Evolutionary conservation across 1,284 basidiomycete species (phyloP).

Genomic region (Chalciporus piperatoides): DNA sequence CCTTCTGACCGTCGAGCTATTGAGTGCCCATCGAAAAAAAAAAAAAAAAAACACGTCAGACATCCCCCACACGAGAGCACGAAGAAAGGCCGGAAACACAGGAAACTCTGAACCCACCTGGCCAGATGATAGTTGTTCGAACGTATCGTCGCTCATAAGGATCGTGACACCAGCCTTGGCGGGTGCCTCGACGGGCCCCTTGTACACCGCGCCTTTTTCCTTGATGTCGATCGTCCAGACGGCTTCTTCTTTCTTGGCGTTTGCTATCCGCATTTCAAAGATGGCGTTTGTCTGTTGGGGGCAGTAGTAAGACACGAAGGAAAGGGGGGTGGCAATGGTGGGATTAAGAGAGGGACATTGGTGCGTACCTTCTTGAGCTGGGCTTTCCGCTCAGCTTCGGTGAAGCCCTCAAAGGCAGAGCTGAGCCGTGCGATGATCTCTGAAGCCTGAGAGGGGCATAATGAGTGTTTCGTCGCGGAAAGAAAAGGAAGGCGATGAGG

Average conservation of each 20-base stretch:
- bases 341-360: too few species aligned
- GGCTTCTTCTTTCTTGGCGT: slow-evolving; percentile 70
- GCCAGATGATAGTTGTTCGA: slow-evolving; percentile 62
- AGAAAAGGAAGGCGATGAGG: too few species aligned
- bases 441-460: slow-evolving; percentile 51
- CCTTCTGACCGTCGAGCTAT: slow-evolving; percentile 86
- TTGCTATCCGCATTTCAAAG: slow-evolving; percentile 87
- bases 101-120: slow-evolving; percentile 44
- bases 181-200: slow-evolving; percentile 71
- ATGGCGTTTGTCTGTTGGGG: slow-evolving; percentile 79
- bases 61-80: not conserved
- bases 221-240: slow-evolving; percentile 97
- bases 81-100: not conserved
- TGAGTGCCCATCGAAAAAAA: not conserved
- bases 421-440: slow-evolving; percentile 64
- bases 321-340: not conserved
- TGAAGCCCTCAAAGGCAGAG: slow-evolving; percentile 59
- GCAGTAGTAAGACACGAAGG: not conserved
- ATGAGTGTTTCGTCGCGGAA: not conserved
- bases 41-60: not conserved
- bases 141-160: slow-evolving; percentile 69
- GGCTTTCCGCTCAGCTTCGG: slow-evolving; percentile 70
- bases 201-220: slow-evolving; percentile 79
- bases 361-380: slow-evolving; percentile 80
- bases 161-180: slow-evolving; percentile 76